Evolutionary conservation across 176 grass and related monocot species (phyloP).

Genomic region (Oryza officinalis): DNA sequence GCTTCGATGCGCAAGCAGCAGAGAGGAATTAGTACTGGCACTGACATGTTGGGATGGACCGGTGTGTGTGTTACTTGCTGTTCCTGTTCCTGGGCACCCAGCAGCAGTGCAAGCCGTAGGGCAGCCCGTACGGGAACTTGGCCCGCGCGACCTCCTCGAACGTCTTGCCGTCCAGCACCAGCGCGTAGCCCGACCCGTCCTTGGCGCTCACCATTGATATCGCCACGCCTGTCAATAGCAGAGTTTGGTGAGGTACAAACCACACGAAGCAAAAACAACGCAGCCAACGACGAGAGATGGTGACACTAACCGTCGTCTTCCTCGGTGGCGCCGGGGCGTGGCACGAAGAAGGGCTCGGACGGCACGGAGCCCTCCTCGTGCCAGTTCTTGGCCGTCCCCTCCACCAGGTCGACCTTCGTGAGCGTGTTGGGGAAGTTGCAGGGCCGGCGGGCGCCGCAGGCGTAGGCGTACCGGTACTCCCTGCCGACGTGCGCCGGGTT

Average conservation of each 20-base stretch:
- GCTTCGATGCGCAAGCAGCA: neutral
- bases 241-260: neutral
- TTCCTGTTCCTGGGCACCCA: slow-evolving; percentile 74
- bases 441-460: slow-evolving; percentile 80
- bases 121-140: slow-evolving; percentile 93
- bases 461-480: slow-evolving; percentile 86
- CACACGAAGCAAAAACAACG: neutral
- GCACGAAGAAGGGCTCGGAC: slow-evolving; percentile 91
- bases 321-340: slow-evolving; percentile 67
- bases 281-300: neutral
- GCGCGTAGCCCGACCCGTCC: slow-evolving; percentile 76
- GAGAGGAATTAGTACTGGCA: neutral
- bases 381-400: slow-evolving; percentile 91
- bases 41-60: neutral
- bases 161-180: slow-evolving; percentile 76
- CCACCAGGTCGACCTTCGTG: slow-evolving; percentile 86
- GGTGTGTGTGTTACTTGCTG: neutral
- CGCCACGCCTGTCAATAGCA: slow-evolving; percentile 57
- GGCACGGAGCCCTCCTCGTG: slow-evolving; percentile 88
- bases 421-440: slow-evolving; percentile 99
- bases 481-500: slow-evolving; percentile 81
- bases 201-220: slow-evolving; percentile 90
- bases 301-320: slow-evolving; percentile 84
- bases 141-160: slow-evolving; percentile 85
- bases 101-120: slow-evolving; percentile 94